A percentile compares a stretch with the other conserved stretches of the same genome.
Evolutionary conservation across 169 alveolate species (phyloP).

Genomic region (Cryptosporidium baileyi): DNA sequence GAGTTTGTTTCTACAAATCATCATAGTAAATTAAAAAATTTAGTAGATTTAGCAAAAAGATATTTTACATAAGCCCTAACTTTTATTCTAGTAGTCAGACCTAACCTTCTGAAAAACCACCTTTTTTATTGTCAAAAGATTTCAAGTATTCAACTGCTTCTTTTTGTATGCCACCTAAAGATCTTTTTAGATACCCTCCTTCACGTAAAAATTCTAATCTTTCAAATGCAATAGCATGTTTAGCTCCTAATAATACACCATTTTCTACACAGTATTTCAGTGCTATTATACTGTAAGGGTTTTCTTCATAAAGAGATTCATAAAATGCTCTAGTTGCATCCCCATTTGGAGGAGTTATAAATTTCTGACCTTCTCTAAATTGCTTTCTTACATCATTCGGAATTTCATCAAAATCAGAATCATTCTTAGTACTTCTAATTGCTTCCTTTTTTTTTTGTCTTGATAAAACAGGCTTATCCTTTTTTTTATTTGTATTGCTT

Average conservation of each 20-base stretch:
- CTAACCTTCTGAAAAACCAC: constrained; percentile 26
- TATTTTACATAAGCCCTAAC: no score
- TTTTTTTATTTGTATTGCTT: background rate
- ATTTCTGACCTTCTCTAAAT: constrained; percentile 85
- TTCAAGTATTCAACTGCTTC: constrained; percentile 17
- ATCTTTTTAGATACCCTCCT: constrained; percentile 15
- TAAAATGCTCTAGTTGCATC: constrained; percentile 91
- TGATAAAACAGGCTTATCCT: background rate
- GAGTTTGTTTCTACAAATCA: no score
- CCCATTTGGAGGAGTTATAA: constrained; percentile 90
- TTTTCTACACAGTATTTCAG: constrained; percentile 76
- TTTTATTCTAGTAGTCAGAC: background rate
- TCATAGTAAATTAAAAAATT: no score
- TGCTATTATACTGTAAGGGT: constrained; percentile 87
- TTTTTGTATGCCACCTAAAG: constrained; percentile 19
- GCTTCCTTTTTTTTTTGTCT: background rate
- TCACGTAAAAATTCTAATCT: constrained; percentile 31
- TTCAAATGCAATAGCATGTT: constrained; percentile 10
- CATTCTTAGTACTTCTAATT: background rate
- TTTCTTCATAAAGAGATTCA: constrained; percentile 86
- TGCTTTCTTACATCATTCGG: constrained; percentile 77
- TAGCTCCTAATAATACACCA: constrained; percentile 39
- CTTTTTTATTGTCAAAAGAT: constrained; percentile 8
- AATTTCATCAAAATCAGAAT: constrained; percentile 72
- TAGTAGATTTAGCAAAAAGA: no score